Base-by-base conservation (phyloP, 1,284 basidiomycete genomes). In the Earliella scabrosa region DNA sequence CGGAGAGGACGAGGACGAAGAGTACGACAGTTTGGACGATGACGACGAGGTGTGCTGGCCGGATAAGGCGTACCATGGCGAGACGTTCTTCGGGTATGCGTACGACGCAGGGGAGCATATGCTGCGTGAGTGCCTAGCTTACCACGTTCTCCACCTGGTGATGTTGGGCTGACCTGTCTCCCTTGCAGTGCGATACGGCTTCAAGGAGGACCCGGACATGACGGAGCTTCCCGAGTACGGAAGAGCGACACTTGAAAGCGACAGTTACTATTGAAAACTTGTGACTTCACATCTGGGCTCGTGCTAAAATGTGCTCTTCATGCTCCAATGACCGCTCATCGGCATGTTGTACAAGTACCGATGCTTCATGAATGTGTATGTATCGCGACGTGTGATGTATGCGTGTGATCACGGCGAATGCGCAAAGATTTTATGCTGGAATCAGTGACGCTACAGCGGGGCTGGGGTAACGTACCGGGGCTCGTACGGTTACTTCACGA, bases 71-170 rank as follows among this genome's bases (percentile, higher is more conserved):
- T 63, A 63, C 45, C 71, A 75, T 40, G 51, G 51, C 1, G 76
- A 78, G 56, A 60, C 67, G 49, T 71, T 68, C 52, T 76, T 69
- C 47, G 75, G 73, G 7, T 66, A 73, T 36, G 58, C 66, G 38
- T 75, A 74, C 54, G 74, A 77, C 50, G 68, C 73, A 4, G 73
- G 73, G 2, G 53, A 69, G 27, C 70, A 75, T 58, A 54, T 63
- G 20, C 46, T 38, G 36, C 36, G 36, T 38, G 36, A 38, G 36
- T 38, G 14, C 14, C 4, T n/a, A n/a, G n/a, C n/a, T n/a, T n/a
- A n/a, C n/a, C n/a, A n/a, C n/a, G n/a, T 18, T 38, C 8, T 20
- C 18, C 9, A 3, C 18, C 18, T 18, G 16, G 18, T 9, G 36
- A n/a, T n/a, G n/a, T n/a, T n/a, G n/a, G n/a, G n/a, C 18, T 5